These are phyloP conservation scores for Santalum album DNA, from an alignment of 164 flowering plant genomes.

Conservation along the genomic window DNA sequence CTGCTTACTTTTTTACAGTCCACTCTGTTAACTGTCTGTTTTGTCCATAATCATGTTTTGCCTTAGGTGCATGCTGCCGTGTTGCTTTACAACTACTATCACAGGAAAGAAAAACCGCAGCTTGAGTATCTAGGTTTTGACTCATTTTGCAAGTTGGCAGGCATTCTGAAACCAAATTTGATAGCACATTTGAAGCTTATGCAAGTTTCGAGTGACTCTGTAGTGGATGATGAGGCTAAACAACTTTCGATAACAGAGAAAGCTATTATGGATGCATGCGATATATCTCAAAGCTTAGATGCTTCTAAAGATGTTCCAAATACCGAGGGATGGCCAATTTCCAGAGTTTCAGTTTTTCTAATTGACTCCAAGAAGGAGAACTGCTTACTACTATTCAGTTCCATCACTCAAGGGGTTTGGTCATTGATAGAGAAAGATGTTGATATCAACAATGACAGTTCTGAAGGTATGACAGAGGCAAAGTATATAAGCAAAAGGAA, in stretches of 20 bases:
- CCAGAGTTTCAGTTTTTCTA: constrained; percentile 58
- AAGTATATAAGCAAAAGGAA: constrained; percentile 19
- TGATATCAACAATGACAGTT: constrained; percentile 10
- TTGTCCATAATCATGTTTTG: constrained; percentile 3
- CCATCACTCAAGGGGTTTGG: constrained; percentile 64
- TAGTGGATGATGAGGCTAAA: constrained; percentile 22
- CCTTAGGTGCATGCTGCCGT: constrained; percentile 81
- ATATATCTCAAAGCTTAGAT: constrained; percentile 40
- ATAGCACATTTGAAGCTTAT: constrained; percentile 38
- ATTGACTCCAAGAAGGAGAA: constrained; percentile 50
- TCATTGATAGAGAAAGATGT: constrained; percentile 56
- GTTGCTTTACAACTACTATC: constrained; percentile 85
- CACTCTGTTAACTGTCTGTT: neutral
- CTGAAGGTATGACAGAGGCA: constrained; percentile 13
- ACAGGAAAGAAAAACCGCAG: constrained; percentile 49
- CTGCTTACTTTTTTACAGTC: neutral
- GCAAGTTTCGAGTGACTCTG: constrained; percentile 15
- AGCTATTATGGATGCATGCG: constrained; percentile 63
- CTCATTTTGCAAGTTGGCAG: constrained; percentile 62
- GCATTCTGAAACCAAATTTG: constrained; percentile 41
- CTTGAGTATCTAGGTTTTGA: constrained; percentile 46
- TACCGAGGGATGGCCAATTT: constrained; percentile 52
- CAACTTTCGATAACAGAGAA: constrained; percentile 55
- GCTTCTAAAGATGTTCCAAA: constrained; percentile 35
- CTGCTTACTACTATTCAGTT: constrained; percentile 44